Percentiles rank a stretch among this genome's conserved stretches.
These are phyloP conservation scores for Vanrija pseudolonga DNA, from an alignment of 1,284 basidiomycete genomes.

Conservation along the genomic window DNA sequence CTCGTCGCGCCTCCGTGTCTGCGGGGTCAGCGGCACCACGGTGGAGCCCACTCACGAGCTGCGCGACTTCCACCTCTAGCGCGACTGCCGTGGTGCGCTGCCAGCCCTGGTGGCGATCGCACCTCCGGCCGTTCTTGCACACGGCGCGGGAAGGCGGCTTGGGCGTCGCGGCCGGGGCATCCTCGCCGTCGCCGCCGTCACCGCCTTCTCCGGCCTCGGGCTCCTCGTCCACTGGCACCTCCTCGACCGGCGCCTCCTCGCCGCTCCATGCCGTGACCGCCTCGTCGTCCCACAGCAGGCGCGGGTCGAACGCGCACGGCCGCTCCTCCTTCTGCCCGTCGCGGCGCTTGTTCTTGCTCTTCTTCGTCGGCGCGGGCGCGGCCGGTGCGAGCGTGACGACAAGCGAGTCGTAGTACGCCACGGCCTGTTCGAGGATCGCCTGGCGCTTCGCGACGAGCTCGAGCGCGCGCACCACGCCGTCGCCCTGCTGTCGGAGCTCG, in stretches of 20 bases:
- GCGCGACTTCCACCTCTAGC: slow-evolving; percentile 30
- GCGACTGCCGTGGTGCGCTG: slow-evolving; percentile 32
- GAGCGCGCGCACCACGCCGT: slow-evolving; percentile 12
- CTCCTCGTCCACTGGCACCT: background rate
- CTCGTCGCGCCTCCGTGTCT: slow-evolving; percentile 13
- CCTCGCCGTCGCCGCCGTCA: slow-evolving; percentile 3
- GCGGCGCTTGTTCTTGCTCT: slow-evolving; percentile 22
- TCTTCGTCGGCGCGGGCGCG: slow-evolving; percentile 14
- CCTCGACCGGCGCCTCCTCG: background rate
- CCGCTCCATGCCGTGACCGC: slow-evolving; percentile 19
- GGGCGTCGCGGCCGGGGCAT: background rate
- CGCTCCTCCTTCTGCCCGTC: slow-evolving; percentile 24
- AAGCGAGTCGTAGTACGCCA: slow-evolving; percentile 24
- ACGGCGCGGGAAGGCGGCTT: background rate
- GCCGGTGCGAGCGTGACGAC: background rate
- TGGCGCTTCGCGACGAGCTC: slow-evolving; percentile 28
- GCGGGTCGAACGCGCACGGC: slow-evolving; percentile 37
- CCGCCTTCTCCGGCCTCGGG: background rate
- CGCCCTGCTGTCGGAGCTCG: slow-evolving; percentile 16
- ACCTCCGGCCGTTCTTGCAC: slow-evolving; percentile 27
- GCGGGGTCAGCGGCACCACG: background rate
- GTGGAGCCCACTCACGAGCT: slow-evolving; percentile 21
- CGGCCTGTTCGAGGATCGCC: slow-evolving; percentile 19
- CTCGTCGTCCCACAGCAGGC: slow-evolving; percentile 33
- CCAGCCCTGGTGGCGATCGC: slow-evolving; percentile 45